A percentile compares a stretch with the other conserved stretches of the same genome.
Conservation (phyloP, 192 early-diverging fungal genomes). For the Gryganskiella cystojenkinii region DNA sequence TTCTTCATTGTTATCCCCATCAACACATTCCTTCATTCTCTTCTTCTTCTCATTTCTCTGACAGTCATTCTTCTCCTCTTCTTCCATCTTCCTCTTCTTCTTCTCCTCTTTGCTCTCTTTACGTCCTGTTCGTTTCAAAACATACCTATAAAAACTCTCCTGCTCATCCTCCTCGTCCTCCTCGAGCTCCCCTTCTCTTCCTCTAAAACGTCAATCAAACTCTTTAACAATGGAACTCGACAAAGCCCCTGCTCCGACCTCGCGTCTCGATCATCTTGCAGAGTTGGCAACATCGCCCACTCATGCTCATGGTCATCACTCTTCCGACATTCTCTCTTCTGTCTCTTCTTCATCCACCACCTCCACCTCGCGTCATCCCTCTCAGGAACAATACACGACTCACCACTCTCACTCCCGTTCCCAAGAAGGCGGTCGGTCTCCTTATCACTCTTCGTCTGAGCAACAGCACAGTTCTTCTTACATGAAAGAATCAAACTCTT, state of each 20-base stretch:
- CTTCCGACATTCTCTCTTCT: slow-evolving; percentile 16
- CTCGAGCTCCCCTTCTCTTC: neutral
- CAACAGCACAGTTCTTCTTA: neutral
- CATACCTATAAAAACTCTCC: no score
- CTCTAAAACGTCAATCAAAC: neutral
- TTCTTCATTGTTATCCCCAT: no score
- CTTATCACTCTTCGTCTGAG: neutral
- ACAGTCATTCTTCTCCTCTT: neutral
- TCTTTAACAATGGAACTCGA: slow-evolving; percentile 33
- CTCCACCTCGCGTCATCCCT: slow-evolving; percentile 1
- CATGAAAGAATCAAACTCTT: slow-evolving; percentile 3
- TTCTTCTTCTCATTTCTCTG: no score
- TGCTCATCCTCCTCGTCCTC: no score
- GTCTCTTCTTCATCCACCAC: neutral
- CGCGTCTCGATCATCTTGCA: slow-evolving; percentile 50
- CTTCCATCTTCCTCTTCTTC: neutral
- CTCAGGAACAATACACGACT: neutral
- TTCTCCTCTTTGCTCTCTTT: neutral
- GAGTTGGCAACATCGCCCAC: slow-evolving; percentile 48
- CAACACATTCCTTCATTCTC: no score
- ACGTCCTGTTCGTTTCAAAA: no score
- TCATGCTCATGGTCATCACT: slow-evolving; percentile 18
- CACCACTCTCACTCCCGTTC: neutral
- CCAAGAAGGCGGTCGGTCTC: neutral
- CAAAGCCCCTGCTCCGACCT: slow-evolving; percentile 42